phyloP scores from a whole-genome alignment of 768 basidiomycete species.

The Suillus lakei region DNA sequence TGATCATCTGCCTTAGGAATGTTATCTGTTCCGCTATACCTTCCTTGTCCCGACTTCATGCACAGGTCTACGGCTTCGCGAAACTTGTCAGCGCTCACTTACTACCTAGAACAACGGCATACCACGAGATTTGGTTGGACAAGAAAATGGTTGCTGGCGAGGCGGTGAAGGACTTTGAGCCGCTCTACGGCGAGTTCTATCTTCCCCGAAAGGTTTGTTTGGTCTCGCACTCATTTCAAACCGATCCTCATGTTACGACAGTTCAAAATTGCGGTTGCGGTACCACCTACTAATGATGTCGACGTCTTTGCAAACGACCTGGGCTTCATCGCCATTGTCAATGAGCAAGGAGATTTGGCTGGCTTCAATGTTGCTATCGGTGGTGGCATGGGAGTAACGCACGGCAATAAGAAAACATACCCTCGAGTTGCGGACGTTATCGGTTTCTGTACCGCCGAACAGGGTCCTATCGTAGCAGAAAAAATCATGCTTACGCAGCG shows the following conservation, averaged over 20 bases:
- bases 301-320: conserved; percentile 96
- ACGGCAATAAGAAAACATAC: conserved; percentile 99
- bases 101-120: conserved; percentile 88
- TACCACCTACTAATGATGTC: conserved; percentile 95
- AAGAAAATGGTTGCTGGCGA: conserved; percentile 96
- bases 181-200: conserved; percentile 97
- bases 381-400: conserved; percentile 99
- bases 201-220: conserved; percentile 84
- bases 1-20: conserved; percentile 55
- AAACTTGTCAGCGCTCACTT: conserved; percentile 85
- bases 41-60: conserved; percentile 83
- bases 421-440: conserved; percentile 86
- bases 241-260: conserved; percentile 35
- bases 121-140: conserved; percentile 99
- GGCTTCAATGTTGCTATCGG: conserved; percentile 96
- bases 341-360: conserved; percentile 70
- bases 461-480: conserved; percentile 87
- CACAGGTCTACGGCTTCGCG: conserved; percentile 81
- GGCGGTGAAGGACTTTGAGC: conserved; percentile 92
- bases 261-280: conserved; percentile 97
- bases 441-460: conserved; percentile 90
- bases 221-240: not conserved
- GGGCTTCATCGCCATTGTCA: conserved; percentile 94
- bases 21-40: conserved; percentile 93
- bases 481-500: conserved; percentile 92